These are phyloP conservation scores for Silene uniflora DNA, from an alignment of 148 eudicot species.

Conservation along the genomic window DNA sequence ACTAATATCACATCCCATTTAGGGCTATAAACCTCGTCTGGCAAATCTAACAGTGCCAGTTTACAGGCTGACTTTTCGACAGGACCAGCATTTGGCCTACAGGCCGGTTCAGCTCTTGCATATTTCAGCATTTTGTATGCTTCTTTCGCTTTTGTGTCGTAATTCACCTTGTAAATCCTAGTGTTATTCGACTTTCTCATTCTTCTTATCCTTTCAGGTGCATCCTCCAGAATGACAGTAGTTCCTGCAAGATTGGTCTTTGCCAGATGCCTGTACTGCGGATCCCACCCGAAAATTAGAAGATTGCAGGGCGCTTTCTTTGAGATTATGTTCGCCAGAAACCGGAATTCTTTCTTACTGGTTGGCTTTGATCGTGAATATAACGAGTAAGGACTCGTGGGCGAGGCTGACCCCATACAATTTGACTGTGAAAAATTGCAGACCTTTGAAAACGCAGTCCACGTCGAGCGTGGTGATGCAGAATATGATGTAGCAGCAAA, in stretches of 20 bases:
- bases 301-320: constrained; percentile 69
- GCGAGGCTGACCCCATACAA: constrained; percentile 12
- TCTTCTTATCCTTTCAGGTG: constrained; percentile 28
- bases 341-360: constrained; percentile 52
- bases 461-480: constrained; percentile 25
- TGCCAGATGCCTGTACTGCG: constrained; percentile 46
- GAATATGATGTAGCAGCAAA: constrained; percentile 45
- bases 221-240: constrained; percentile 60
- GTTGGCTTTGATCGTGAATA: constrained; percentile 13
- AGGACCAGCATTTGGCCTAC: constrained; percentile 30
- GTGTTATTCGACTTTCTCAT: constrained; percentile 35
- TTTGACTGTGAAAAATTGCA: constrained; percentile 20
- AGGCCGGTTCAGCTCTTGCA: constrained; percentile 48
- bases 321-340: constrained; percentile 49
- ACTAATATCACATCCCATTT: constrained; percentile 84
- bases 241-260: constrained; percentile 53
- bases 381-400: background rate
- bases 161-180: constrained; percentile 40
- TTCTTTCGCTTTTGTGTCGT: constrained; percentile 56
- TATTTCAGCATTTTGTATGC: constrained; percentile 65
- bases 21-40: constrained; percentile 45
- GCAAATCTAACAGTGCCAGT: constrained; percentile 52
- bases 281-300: constrained; percentile 73
- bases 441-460: constrained; percentile 6
- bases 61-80: constrained; percentile 45